A percentile compares a stretch with the other conserved stretches of the same genome.
Evolutionary conservation across 179 eudicot genomes (phyloP).

Genomic region (Beta corolliflora): DNA sequence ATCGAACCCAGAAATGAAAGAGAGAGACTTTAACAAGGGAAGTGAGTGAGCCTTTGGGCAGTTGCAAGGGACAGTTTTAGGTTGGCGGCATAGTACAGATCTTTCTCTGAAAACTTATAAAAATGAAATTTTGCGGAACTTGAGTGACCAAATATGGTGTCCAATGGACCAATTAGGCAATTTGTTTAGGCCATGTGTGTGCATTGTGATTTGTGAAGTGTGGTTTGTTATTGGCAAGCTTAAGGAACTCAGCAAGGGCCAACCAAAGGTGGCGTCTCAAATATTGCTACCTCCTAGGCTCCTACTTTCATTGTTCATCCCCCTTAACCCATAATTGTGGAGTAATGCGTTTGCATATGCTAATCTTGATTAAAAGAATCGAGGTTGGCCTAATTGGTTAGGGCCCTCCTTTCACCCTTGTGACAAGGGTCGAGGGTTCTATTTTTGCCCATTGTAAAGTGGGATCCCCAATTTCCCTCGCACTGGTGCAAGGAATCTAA

Average conservation of each 20-base stretch:
- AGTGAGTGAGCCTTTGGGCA: constrained; percentile 34
- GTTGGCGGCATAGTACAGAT: constrained; percentile 7
- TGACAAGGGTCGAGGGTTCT: no score
- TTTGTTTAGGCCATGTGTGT: not conserved
- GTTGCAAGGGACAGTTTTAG: constrained; percentile 29
- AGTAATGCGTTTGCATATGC: no score
- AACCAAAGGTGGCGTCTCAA: constrained; percentile 6
- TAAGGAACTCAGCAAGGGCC: constrained; percentile 23
- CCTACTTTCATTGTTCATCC: not conserved
- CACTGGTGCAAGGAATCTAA: no score
- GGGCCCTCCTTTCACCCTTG: no score
- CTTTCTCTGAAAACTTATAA: not conserved
- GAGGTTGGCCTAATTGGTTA: no score
- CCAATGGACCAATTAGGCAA: constrained; percentile 25
- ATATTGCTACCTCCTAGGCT: not conserved
- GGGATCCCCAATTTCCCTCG: no score
- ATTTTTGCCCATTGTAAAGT: no score
- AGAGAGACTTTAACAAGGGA: constrained; percentile 19
- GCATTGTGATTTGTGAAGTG: not conserved
- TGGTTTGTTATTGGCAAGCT: not conserved
- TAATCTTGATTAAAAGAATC: no score
- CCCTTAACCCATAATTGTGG: not conserved
- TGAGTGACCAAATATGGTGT: constrained; percentile 22
- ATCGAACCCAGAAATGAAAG: not conserved
- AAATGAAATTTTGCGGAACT: not conserved